phyloP scores from a whole-genome alignment of 139 green algal genomes.

The Microglena sp. region DNA sequence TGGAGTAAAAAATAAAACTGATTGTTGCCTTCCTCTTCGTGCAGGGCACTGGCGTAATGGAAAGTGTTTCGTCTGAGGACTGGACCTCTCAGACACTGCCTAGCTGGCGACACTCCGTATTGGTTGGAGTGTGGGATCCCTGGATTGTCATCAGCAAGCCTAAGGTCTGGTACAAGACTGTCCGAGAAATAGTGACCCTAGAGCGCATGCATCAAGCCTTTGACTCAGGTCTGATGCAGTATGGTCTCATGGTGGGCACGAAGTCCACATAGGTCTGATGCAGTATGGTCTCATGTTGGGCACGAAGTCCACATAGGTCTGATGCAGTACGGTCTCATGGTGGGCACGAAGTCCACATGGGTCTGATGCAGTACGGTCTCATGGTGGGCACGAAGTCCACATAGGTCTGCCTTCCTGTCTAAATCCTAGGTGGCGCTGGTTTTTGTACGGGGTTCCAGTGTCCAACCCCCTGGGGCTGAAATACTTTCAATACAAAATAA shows the following conservation, averaged over 20 bases:
- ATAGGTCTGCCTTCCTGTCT: constrained; percentile 67
- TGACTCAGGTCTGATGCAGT: constrained; percentile 69
- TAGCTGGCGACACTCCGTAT: constrained; percentile 86
- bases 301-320: constrained; percentile 59
- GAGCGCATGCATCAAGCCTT: constrained; percentile 87
- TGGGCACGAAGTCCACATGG: constrained; percentile 5
- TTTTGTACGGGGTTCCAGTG: no score
- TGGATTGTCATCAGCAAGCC: constrained; percentile 84
- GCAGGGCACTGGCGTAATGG: constrained; percentile 54
- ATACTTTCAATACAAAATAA: no score
- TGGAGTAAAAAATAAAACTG: no score
- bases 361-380: no score
- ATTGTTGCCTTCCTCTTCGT: not conserved
- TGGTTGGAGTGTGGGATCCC: constrained; percentile 85
- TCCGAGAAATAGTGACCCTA: constrained; percentile 79
- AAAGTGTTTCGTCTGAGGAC: constrained; percentile 50
- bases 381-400: no score
- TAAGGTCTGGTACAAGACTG: constrained; percentile 67
- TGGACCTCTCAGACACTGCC: constrained; percentile 79
- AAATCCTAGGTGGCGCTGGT: no score
- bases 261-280: no score
- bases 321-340: constrained; percentile 68
- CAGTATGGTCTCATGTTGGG: no score
- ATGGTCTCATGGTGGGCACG: constrained; percentile 39
- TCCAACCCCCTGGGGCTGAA: no score